Base-by-base conservation (phyloP, 2,329 filamentous ascomycete genomes). In the Trichoderma endophyticum region DNA sequence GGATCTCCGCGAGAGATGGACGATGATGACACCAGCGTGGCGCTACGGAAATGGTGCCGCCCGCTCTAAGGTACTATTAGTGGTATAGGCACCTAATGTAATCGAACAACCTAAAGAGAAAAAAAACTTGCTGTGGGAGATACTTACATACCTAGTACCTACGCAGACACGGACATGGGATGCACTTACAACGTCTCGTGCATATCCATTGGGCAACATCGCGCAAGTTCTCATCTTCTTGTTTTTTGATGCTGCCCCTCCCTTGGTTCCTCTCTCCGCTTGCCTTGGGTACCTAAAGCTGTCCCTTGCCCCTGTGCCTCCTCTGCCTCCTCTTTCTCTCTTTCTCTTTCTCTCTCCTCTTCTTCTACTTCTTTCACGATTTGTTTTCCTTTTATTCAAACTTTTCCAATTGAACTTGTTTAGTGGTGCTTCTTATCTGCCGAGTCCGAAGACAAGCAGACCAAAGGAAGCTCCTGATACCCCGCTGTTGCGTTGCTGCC, bases 321-420 rank as follows among this genome's bases (percentile, higher is more conserved):
- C 67, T 57, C 51, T 57, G 63, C 73, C 66, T 61, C n/a, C 51
- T 75, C 59, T 65, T 48, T 71, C 61, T 60, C 28, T 70, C 32
- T 48, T 34, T 18, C 11, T 71, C 63, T 72, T 12, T n/a, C 36
- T n/a, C 66, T 34, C 15, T 21, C 12, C 73, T 36, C 57, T 43
- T 63, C 34, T 61, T 48, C 26, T 51, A 18, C 51, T 18, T 66
- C 51, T 34, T 28, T 15, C 14, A 24, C 2, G 34, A 36, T 26
- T 24, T 32, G 39, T 26, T 32, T 36, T 32, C 6, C 18, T 56
- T 21, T 18, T 26, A 26, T 56, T 28, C 21, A 21, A 21, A 6
- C 6, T 71, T 14, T 32, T 18, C n/a, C 12, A 59, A 69, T 69
- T 69, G 66, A 69, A 51, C 56, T 24, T 61, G 70, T 43, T 34